Conservation (phyloP, 371 early-diverging fungal genomes). For the Phascolomyces articulosus region DNA sequence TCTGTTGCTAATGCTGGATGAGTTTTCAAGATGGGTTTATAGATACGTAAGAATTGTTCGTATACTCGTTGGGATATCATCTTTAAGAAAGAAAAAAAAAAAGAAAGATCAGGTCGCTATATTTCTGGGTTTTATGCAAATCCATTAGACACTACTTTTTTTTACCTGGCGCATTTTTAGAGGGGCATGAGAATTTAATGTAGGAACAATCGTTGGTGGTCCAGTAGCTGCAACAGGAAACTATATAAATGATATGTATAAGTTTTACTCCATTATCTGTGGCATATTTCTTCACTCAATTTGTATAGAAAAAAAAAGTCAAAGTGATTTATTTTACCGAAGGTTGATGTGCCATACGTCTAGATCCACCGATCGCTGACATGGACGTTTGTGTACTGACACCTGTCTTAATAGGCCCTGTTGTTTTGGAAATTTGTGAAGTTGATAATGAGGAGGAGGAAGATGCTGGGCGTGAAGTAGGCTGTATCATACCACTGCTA, state of each 20-base stretch:
- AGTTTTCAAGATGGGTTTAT: slow-evolving; percentile 15
- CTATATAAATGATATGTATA: not conserved
- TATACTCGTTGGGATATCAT: slow-evolving; percentile 37
- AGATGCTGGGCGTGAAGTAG: not conserved
- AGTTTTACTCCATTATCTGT: too few species aligned
- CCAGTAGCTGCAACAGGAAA: slow-evolving; percentile 13
- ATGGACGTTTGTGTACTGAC: not conserved
- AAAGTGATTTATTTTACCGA: not conserved
- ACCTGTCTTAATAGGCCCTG: not conserved
- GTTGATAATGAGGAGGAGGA: not conserved
- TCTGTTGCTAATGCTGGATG: slow-evolving; percentile 29
- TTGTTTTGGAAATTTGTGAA: not conserved
- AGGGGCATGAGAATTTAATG: slow-evolving; percentile 29
- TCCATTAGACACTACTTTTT: too few species aligned
- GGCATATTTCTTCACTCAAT: too few species aligned
- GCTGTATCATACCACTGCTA: too few species aligned
- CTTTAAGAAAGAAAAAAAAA: not conserved
- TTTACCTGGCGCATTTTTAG: slow-evolving; percentile 45
- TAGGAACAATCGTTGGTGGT: slow-evolving; percentile 38
- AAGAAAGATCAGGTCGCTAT: too few species aligned
- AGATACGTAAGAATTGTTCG: slow-evolving; percentile 42
- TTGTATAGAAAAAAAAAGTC: too few species aligned
- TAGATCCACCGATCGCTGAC: not conserved
- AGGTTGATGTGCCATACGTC: not conserved
- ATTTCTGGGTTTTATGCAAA: too few species aligned